These are phyloP conservation scores for Azolla pinnata DNA, from an alignment of 75 land plant species.

Conservation along the genomic window DNA sequence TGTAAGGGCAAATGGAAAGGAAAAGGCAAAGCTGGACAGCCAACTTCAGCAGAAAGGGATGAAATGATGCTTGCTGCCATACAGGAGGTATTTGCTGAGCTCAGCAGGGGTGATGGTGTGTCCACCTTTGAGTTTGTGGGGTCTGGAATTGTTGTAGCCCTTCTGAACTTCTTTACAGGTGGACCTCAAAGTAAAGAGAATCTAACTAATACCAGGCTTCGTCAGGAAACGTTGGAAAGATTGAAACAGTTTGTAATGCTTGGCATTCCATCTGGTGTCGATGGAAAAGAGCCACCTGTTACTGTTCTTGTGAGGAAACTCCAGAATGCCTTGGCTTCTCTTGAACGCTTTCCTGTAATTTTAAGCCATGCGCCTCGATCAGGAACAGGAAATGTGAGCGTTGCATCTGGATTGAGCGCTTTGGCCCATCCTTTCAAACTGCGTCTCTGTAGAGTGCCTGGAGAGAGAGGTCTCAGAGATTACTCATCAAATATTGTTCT, in stretches of 20 bases:
- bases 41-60: slow-evolving; percentile 36
- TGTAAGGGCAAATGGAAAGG: slow-evolving; percentile 64
- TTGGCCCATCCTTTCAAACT: slow-evolving; percentile 79
- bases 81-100: slow-evolving; percentile 54
- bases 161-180: slow-evolving; percentile 75
- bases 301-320: slow-evolving; percentile 66
- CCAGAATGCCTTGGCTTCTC: slow-evolving; percentile 84
- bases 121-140: slow-evolving; percentile 96
- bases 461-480: slow-evolving; percentile 82
- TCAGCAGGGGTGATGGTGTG: slow-evolving; percentile 77
- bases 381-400: slow-evolving; percentile 54
- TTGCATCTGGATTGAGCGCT: slow-evolving; percentile 77
- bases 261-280: slow-evolving; percentile 41
- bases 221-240: slow-evolving; percentile 62
- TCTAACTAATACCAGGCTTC: slow-evolving; percentile 43
- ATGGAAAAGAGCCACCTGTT: slow-evolving; percentile 47
- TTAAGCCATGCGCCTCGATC: slow-evolving; percentile 74
- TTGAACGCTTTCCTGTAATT: slow-evolving; percentile 92
- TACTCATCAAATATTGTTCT: slow-evolving; percentile 88
- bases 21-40: slow-evolving; percentile 58
- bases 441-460: slow-evolving; percentile 74
- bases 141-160: slow-evolving; percentile 69
- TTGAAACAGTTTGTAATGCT: slow-evolving; percentile 56
- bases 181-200: slow-evolving; percentile 54
- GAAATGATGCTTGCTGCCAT: slow-evolving; percentile 48